Conservation (phyloP, 2,329 filamentous ascomycete species). For the Alternaria sp. region DNA sequence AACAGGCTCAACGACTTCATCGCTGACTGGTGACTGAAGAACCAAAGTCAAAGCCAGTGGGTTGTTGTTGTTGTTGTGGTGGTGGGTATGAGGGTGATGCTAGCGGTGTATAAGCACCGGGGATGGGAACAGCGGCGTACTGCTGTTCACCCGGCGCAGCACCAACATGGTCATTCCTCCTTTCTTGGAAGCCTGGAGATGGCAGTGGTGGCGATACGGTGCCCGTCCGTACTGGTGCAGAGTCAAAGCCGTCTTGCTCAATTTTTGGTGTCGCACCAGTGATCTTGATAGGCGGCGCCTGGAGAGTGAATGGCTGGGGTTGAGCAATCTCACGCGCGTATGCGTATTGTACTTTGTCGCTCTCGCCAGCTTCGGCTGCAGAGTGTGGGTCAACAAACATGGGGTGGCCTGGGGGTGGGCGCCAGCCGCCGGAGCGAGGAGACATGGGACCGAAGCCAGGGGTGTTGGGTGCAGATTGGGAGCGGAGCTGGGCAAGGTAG, state of each 20-base stretch:
- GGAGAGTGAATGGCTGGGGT: constrained; percentile 78
- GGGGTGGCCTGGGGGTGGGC: constrained; percentile 56
- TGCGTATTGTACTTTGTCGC: constrained; percentile 48
- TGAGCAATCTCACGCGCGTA: constrained; percentile 56
- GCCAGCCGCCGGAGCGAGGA: constrained; percentile 63
- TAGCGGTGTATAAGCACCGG: constrained; percentile 74
- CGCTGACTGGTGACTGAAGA: constrained; percentile 37
- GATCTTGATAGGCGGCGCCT: constrained; percentile 81
- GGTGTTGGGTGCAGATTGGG: constrained; percentile 93
- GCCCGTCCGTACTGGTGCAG: constrained; percentile 40
- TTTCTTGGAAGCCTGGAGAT: constrained; percentile 53
- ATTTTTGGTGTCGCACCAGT: constrained; percentile 78
- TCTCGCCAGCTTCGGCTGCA: constrained; percentile 63
- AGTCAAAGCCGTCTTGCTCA: constrained; percentile 68
- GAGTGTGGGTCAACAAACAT: constrained; percentile 56
- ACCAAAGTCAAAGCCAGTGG: constrained; percentile 52
- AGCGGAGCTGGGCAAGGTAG: constrained; percentile 74
- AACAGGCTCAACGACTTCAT: constrained; percentile 18
- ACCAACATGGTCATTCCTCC: constrained; percentile 69
- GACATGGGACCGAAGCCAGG: constrained; percentile 80
- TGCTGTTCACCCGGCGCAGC: constrained; percentile 80
- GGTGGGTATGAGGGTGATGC: constrained; percentile 55
- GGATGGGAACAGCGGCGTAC: constrained; percentile 88
- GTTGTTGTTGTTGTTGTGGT: constrained; percentile 32
- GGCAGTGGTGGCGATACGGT: constrained; percentile 51